Percentiles rank a stretch among this genome's conserved stretches.
These are phyloP conservation scores for Globisporangium cystogenes DNA, from an alignment of 352 stramenopile genomes.

Conservation along the genomic window DNA sequence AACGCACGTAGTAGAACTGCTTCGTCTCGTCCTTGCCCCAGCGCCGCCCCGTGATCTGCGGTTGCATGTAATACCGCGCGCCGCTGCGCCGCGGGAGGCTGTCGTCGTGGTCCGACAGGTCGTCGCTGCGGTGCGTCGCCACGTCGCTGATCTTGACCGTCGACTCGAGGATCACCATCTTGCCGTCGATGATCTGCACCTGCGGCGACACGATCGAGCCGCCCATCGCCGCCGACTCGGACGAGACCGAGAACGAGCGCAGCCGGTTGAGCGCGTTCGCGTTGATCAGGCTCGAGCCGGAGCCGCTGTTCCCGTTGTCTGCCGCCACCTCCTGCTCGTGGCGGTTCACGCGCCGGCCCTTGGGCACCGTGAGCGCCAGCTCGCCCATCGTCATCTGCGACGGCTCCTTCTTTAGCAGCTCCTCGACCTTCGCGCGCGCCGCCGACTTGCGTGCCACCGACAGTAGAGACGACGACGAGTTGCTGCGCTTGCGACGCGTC, in stretches of 20 bases:
- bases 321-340: conserved; percentile 54
- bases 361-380: conserved; percentile 68
- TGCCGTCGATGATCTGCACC: conserved; percentile 80
- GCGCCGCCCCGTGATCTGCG: conserved; percentile 41
- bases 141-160: conserved; percentile 63
- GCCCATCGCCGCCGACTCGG: conserved; percentile 51
- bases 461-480: conserved; percentile 39
- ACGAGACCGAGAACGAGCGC: conserved; percentile 57
- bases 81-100: conserved; percentile 28
- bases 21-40: conserved; percentile 84
- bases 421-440: conserved; percentile 39
- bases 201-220: conserved; percentile 68
- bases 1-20: conserved; percentile 81
- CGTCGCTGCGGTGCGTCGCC: conserved; percentile 16
- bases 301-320: conserved; percentile 17
- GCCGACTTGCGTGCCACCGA: conserved; percentile 20
- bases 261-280: conserved; percentile 39
- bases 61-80: conserved; percentile 33
- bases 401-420: conserved; percentile 62
- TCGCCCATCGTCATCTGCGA: conserved; percentile 86
- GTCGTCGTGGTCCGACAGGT: conserved; percentile 21
- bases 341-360: conserved; percentile 43
- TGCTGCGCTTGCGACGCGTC: conserved; percentile 46
- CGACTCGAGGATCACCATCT: conserved; percentile 75
- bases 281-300: conserved; percentile 27